Conservation (phyloP, 1,284 basidiomycete species). For the Fomes fomentarius region DNA sequence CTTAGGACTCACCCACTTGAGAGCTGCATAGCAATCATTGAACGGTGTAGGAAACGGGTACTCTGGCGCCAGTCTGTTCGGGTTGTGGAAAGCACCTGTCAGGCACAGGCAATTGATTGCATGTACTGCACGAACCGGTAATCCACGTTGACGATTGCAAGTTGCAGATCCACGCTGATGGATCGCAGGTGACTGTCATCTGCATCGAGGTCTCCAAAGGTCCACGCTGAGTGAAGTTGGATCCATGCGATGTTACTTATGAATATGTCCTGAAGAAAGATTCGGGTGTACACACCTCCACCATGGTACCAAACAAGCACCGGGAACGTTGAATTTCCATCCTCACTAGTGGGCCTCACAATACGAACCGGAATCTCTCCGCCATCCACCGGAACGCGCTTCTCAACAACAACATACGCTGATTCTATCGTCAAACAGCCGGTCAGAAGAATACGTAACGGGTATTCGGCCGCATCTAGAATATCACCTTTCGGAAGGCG, state of each 20-base stretch:
- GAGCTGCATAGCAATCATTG: constrained; percentile 5
- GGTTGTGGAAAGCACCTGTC: too few species aligned
- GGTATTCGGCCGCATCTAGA: too few species aligned
- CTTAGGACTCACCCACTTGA: constrained; percentile 4
- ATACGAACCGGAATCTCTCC: not conserved
- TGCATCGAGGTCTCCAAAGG: not conserved
- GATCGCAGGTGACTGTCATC: constrained; percentile 4
- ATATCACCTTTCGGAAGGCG: not conserved
- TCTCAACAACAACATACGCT: not conserved
- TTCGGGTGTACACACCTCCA: constrained; percentile 2
- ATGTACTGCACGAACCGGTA: not conserved
- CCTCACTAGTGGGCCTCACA: not conserved
- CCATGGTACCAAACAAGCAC: not conserved
- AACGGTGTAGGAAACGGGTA: not conserved
- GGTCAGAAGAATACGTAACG: too few species aligned
- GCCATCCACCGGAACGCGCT: not conserved
- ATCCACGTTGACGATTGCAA: not conserved
- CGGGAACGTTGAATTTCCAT: not conserved
- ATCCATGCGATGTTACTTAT: not conserved
- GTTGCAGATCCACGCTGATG: constrained; percentile 3
- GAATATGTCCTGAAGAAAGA: not conserved
- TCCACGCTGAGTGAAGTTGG: not conserved
- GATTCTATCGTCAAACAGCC: not conserved
- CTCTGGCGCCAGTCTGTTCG: not conserved
- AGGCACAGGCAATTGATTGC: too few species aligned